Conservation (phyloP, 2,329 filamentous ascomycete genomes). For the Fusarium luffae region DNA sequence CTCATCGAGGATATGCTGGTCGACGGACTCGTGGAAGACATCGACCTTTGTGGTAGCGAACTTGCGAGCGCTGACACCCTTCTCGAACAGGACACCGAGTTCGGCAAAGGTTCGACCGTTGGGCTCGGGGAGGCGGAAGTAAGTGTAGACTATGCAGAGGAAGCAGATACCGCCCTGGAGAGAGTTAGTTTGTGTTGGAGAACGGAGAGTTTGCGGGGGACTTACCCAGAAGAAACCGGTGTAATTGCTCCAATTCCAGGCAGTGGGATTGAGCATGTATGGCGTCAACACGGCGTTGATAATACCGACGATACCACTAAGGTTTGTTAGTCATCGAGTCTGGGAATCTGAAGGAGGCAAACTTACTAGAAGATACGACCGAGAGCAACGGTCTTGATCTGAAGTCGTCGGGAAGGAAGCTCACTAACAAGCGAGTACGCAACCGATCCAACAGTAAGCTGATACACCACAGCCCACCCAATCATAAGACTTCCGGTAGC, state of each 20-base stretch:
- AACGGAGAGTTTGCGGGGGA: constrained; percentile 21
- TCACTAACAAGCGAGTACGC: constrained; percentile 91
- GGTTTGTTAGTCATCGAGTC: background rate
- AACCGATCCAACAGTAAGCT: constrained; percentile 87
- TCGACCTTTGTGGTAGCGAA: constrained; percentile 72
- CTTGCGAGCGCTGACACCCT: constrained; percentile 75
- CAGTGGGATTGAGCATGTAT: constrained; percentile 90
- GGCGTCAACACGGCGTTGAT: constrained; percentile 84
- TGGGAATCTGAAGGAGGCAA: accelerated
- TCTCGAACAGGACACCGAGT: constrained; percentile 85
- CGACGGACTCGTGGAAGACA: constrained; percentile 64
- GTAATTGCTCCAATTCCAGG: constrained; percentile 90
- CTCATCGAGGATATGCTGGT: constrained; percentile 59
- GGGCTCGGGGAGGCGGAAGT: constrained; percentile 73
- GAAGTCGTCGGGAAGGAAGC: constrained; percentile 81
- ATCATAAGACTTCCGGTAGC: constrained; percentile 88
- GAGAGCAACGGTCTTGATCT: constrained; percentile 92
- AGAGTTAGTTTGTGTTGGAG: background rate
- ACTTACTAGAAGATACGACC: constrained; percentile 79
- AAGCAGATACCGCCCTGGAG: constrained; percentile 72
- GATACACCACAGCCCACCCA: constrained; percentile 83
- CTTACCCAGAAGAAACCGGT: constrained; percentile 85
- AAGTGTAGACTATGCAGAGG: constrained; percentile 80
- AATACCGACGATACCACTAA: constrained; percentile 81
- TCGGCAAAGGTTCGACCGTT: constrained; percentile 85